A percentile compares a stretch with the other conserved stretches of the same genome.
Conservation (phyloP, 75 land plant genomes). For the Ceratopteris richardii region DNA sequence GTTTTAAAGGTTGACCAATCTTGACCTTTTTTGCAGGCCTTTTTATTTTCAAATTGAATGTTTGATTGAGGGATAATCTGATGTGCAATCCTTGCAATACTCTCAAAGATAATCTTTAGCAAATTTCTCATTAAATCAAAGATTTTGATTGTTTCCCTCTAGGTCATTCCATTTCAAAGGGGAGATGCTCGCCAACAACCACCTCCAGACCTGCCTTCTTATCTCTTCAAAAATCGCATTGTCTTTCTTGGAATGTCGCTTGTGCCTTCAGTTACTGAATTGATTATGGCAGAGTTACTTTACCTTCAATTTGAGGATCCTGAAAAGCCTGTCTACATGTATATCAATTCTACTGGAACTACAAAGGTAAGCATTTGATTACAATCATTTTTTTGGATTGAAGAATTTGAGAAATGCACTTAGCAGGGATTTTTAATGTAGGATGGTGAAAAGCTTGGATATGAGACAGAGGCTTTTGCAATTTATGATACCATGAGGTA, state of each 20-base stretch:
- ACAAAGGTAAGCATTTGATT: constrained; percentile 44
- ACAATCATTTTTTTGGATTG: too few species aligned
- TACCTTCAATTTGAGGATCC: constrained; percentile 76
- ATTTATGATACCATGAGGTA: constrained; percentile 87
- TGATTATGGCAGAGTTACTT: constrained; percentile 72
- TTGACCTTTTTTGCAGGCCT: too few species aligned
- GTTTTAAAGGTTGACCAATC: too few species aligned
- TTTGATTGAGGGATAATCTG: too few species aligned
- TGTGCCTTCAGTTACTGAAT: constrained; percentile 78
- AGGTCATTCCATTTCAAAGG: constrained; percentile 82
- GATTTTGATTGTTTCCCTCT: constrained; percentile 7
- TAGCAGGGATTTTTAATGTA: constrained; percentile 8
- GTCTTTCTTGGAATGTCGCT: constrained; percentile 89
- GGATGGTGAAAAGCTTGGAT: constrained; percentile 83
- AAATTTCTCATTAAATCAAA: too few species aligned
- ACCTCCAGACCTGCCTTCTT: constrained; percentile 94
- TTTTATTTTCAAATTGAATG: too few species aligned
- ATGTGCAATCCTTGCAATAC: too few species aligned
- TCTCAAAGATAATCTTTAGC: too few species aligned
- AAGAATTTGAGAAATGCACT: background rate
- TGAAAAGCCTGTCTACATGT: constrained; percentile 76
- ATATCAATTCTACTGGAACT: constrained; percentile 94
- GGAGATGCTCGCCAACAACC: constrained; percentile 82
- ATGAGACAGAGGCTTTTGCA: constrained; percentile 94
- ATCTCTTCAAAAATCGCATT: constrained; percentile 81